Conservation (phyloP, 2,329 filamentous ascomycete species). For the Colletotrichum australisinense region DNA sequence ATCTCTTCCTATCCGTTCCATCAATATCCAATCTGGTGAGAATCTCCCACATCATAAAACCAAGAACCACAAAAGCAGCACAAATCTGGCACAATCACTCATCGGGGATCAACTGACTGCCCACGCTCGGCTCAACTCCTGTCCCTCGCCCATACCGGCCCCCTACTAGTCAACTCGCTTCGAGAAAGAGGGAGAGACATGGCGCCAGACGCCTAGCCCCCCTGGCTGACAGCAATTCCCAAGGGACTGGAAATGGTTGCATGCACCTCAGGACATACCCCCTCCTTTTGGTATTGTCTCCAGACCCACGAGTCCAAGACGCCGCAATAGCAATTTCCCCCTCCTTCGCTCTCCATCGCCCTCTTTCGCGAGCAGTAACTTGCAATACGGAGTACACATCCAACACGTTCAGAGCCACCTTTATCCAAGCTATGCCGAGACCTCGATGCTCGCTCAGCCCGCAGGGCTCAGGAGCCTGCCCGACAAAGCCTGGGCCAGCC, state of each 20-base stretch:
- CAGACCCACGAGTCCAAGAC: slow-evolving; percentile 17
- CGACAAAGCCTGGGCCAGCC: neutral
- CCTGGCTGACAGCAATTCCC: slow-evolving; percentile 31
- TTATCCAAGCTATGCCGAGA: slow-evolving; percentile 10
- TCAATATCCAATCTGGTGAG: neutral
- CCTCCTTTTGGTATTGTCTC: slow-evolving; percentile 26
- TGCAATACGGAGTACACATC: neutral
- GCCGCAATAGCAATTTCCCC: neutral
- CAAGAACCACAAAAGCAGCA: neutral
- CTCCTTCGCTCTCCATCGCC: slow-evolving; percentile 3
- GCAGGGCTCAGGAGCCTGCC: neutral
- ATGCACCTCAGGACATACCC: slow-evolving; percentile 30
- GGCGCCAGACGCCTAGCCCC: slow-evolving; percentile 7
- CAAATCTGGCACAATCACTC: neutral
- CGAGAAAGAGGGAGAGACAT: slow-evolving; percentile 1
- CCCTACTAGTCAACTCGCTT: slow-evolving; percentile 6
- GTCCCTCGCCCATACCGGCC: slow-evolving; percentile 4
- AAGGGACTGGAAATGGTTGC: slow-evolving; percentile 35
- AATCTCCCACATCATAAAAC: neutral
- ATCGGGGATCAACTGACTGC: neutral
- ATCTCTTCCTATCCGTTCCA: neutral
- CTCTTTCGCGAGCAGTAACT: slow-evolving; percentile 18
- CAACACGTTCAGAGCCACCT: neutral
- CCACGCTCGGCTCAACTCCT: neutral
- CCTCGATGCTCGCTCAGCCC: slow-evolving; percentile 5